Base-by-base conservation (phyloP, 1,284 basidiomycete genomes). In the Inonotus hispidus region DNA sequence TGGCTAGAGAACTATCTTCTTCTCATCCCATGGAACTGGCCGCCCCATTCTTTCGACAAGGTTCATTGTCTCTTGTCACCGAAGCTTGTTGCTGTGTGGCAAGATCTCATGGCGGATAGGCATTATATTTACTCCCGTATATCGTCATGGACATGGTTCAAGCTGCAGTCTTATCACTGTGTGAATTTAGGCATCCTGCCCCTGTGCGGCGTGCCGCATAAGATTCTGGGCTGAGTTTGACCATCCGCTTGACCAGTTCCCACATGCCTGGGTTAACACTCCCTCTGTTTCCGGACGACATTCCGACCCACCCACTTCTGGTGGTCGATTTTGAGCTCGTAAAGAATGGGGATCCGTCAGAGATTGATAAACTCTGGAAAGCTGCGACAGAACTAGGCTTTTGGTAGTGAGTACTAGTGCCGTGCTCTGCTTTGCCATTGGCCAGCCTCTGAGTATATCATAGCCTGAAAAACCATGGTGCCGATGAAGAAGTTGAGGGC, bases 401-500 rank as follows among this genome's bases (percentile, higher is more conserved):
- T 65, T 82, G 81, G 79, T 82, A 82, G 80, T 81, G 68, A 69
- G 80, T 74, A 37, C 25, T 4, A 69, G 80, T 74, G 35, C 25
- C 8, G 13, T 29, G 16, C 14, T 52, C 46, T 7, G 46, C 7
- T 38, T 10, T 16, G 6, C 45, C 49, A 29, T 43, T 11, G 46
- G 23, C 27, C 47, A 19, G 25, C 23, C 37, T 27, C 19, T 43
- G 13, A 43, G 6, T 3, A 6, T 41, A 11, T 16, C 14, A 11
- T 56, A 87, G 84, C 65, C 68, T 87, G 50, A 84, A 83, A 68
- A 85, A 86, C 67, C 82, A 87, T 66, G 83, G 78, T 4, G 76
- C 75, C 16, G 78, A 81, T 32, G 68, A 77, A n/a, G 76, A 81
- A 62, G 82, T 78, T 3, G 71, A 77, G 56, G 71, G 68, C 1